A percentile compares a stretch with the other conserved stretches of the same genome.
These are phyloP conservation scores for Beta corolliflora DNA, from an alignment of 179 eudicot species.

Conservation along the genomic window DNA sequence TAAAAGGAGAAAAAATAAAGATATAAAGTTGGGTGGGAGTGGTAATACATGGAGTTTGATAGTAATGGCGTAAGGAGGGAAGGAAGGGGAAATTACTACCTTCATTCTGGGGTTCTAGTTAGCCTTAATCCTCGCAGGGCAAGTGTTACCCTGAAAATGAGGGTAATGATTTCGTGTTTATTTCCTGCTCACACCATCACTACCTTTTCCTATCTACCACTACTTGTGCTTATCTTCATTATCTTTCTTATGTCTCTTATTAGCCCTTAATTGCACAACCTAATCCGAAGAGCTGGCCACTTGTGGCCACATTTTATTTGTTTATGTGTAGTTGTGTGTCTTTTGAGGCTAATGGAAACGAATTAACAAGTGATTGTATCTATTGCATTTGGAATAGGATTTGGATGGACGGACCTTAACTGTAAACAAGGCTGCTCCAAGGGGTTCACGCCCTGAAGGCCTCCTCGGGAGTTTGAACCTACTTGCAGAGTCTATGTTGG, in stretches of 20 bases:
- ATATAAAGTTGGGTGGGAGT: no score
- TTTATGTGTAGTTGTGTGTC: neutral
- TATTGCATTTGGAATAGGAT: conserved; percentile 49
- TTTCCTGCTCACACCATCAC: no score
- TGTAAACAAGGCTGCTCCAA: conserved; percentile 93
- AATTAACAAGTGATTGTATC: conserved; percentile 6
- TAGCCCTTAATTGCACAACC: no score
- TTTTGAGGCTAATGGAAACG: neutral
- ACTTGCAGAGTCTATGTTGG: conserved; percentile 71
- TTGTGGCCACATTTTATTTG: neutral
- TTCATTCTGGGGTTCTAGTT: no score
- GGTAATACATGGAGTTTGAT: no score
- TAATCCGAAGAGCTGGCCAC: neutral
- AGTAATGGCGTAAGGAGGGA: no score
- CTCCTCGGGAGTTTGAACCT: conserved; percentile 53
- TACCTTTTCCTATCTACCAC: neutral
- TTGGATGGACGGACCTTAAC: conserved; percentile 71
- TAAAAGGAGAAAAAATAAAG: no score
- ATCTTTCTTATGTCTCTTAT: no score
- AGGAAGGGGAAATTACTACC: no score
- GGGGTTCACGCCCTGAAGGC: conserved; percentile 69
- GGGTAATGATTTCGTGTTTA: no score
- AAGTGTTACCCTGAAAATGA: no score
- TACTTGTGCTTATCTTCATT: neutral
- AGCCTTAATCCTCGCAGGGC: no score